These are phyloP conservation scores for Sclerotinia sclerotiorum DNA, from an alignment of 2,329 filamentous ascomycete genomes.

Conservation along the genomic window DNA sequence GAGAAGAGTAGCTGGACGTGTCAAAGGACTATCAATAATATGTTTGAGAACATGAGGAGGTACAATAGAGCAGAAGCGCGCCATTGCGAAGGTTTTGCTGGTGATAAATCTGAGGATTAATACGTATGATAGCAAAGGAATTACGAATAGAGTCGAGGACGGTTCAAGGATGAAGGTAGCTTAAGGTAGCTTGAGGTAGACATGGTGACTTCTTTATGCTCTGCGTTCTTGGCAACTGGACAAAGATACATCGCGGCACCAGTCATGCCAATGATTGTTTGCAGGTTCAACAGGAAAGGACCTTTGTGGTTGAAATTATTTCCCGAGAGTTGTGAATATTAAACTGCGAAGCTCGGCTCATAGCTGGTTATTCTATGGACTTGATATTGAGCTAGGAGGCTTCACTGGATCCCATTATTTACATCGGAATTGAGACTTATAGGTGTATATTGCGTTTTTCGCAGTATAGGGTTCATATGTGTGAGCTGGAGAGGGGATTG, in stretches of 20 bases:
- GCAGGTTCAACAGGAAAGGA: neutral
- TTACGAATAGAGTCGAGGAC: neutral
- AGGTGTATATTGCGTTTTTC: no score
- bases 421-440: no score
- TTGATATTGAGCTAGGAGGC: no score
- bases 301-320: no score
- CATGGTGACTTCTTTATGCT: neutral
- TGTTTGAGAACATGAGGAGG: conserved; percentile 17
- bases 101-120: neutral
- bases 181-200: neutral
- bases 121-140: neutral
- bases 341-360: neutral
- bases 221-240: neutral
- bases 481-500: no score
- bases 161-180: neutral
- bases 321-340: neutral
- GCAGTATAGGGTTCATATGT: no score
- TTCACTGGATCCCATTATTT: no score
- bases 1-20: neutral
- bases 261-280: neutral
- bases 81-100: neutral
- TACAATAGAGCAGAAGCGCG: neutral
- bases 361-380: no score
- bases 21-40: neutral
- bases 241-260: neutral